Conservation (phyloP, 257 asterid genomes). For the Penstemon newberryi region DNA sequence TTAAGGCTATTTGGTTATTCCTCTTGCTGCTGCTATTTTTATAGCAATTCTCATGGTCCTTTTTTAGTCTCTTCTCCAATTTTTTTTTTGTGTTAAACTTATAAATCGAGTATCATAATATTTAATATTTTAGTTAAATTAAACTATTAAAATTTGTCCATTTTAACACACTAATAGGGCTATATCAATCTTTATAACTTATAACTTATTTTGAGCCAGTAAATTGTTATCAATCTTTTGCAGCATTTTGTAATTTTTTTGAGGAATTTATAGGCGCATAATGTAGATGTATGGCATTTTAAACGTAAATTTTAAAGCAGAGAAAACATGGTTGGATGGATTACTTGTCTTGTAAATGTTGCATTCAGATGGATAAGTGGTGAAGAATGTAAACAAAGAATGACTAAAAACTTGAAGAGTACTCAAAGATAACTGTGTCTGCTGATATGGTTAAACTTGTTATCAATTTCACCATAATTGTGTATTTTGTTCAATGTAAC, state of each 20-base stretch:
- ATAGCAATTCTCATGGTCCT: not conserved
- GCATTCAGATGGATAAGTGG: not conserved
- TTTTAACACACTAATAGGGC: not conserved
- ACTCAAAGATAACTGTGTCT: not conserved
- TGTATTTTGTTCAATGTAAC: not conserved
- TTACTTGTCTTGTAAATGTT: not conserved
- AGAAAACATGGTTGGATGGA: not conserved
- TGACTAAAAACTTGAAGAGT: not conserved
- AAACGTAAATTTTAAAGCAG: not conserved
- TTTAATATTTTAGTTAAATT: conserved; percentile 2
- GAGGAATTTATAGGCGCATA: not conserved
- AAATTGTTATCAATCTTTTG: not conserved
- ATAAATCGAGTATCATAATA: not conserved
- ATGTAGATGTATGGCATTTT: not conserved
- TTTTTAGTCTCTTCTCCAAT: not conserved
- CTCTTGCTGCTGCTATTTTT: not conserved
- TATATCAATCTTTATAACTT: not conserved
- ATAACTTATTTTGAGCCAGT: conserved; percentile 1
- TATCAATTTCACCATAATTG: not conserved
- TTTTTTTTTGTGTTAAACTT: not conserved
- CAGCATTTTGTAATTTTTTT: conserved; percentile 9
- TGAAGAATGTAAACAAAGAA: not conserved
- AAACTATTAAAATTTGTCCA: not conserved
- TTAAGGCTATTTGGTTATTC: not conserved
- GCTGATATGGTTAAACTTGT: not conserved